These are phyloP conservation scores for Macrophomina pseudophaseolina DNA, from an alignment of 2,329 filamentous ascomycete genomes.

Conservation along the genomic window DNA sequence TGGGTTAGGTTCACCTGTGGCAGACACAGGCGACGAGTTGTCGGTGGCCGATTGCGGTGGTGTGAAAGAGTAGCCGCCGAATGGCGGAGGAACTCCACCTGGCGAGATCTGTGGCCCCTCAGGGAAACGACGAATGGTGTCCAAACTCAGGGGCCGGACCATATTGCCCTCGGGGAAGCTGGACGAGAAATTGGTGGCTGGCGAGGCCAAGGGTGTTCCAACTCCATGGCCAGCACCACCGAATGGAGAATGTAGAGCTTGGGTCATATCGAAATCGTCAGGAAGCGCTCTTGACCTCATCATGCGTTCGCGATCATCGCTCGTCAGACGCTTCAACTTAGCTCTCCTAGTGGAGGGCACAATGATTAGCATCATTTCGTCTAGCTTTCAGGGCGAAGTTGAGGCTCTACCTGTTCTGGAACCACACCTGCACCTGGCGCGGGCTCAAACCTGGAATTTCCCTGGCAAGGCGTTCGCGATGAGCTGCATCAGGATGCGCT, in stretches of 20 bases:
- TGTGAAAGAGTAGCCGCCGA: conserved; percentile 70
- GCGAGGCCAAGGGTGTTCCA: conserved; percentile 55
- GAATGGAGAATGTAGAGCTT: conserved; percentile 63
- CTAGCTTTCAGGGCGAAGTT: neutral
- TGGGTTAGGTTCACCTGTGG: conserved; percentile 45
- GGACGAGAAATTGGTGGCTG: conserved; percentile 46
- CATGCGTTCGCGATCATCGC: conserved; percentile 66
- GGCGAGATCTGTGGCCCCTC: conserved; percentile 71
- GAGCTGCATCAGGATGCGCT: conserved; percentile 89
- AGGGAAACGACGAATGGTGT: conserved; percentile 67
- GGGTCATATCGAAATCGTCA: conserved; percentile 65
- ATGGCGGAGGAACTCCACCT: conserved; percentile 69
- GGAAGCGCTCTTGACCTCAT: conserved; percentile 64
- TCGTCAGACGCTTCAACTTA: conserved; percentile 65
- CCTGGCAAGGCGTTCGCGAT: conserved; percentile 82
- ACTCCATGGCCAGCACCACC: conserved; percentile 48
- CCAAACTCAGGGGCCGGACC: conserved; percentile 71
- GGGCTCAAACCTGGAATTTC: conserved; percentile 92
- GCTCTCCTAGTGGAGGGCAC: conserved; percentile 53
- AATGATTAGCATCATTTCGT: neutral
- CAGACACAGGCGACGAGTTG: conserved; percentile 51
- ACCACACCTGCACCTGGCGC: conserved; percentile 96
- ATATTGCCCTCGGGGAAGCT: conserved; percentile 60
- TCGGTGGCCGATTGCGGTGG: conserved; percentile 58
- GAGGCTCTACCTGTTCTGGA: conserved; percentile 84